These are phyloP conservation scores for Cladophialophora exuberans DNA, from an alignment of 2,329 filamentous ascomycete species.

Conservation along the genomic window DNA sequence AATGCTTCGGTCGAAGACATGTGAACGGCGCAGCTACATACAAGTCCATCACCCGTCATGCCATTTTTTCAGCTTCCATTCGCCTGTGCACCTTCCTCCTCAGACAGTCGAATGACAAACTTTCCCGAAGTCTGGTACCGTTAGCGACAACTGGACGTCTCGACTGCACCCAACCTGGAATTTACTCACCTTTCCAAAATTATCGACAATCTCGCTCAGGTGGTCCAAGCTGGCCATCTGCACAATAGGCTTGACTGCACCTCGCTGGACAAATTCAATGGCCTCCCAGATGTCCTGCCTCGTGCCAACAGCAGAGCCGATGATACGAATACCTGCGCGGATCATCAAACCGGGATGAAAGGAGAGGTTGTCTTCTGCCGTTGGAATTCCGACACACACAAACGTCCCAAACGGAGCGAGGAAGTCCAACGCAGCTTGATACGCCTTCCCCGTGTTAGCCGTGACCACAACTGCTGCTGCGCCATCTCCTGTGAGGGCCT, in stretches of 20 bases:
- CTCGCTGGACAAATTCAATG: slow-evolving; percentile 29
- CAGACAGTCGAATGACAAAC: slow-evolving; percentile 18
- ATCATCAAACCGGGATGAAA: slow-evolving; percentile 20
- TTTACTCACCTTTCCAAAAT: slow-evolving; percentile 22
- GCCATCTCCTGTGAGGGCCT: slow-evolving; percentile 25
- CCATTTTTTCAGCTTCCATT: no score
- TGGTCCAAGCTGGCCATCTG: slow-evolving; percentile 28
- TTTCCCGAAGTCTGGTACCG: slow-evolving; percentile 15
- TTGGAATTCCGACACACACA: slow-evolving; percentile 43
- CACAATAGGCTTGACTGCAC: slow-evolving; percentile 33
- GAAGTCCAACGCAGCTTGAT: slow-evolving; percentile 35
- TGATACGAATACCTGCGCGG: slow-evolving; percentile 26
- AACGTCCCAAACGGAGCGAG: slow-evolving; percentile 45
- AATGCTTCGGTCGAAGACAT: slow-evolving; percentile 2
- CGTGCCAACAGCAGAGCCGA: slow-evolving; percentile 29
- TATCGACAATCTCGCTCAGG: slow-evolving; percentile 20
- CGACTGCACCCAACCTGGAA: no score
- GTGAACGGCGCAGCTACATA: neutral
- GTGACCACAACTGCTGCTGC: slow-evolving; percentile 24
- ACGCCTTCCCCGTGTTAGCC: slow-evolving; percentile 23
- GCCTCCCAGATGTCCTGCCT: slow-evolving; percentile 29
- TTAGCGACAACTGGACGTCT: no score
- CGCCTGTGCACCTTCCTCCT: slow-evolving; percentile 1
- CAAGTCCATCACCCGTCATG: neutral
- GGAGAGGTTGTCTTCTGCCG: slow-evolving; percentile 10